Conservation (phyloP, 805 yeast genomes). For the Zygosaccharomyces pseudorouxii region DNA sequence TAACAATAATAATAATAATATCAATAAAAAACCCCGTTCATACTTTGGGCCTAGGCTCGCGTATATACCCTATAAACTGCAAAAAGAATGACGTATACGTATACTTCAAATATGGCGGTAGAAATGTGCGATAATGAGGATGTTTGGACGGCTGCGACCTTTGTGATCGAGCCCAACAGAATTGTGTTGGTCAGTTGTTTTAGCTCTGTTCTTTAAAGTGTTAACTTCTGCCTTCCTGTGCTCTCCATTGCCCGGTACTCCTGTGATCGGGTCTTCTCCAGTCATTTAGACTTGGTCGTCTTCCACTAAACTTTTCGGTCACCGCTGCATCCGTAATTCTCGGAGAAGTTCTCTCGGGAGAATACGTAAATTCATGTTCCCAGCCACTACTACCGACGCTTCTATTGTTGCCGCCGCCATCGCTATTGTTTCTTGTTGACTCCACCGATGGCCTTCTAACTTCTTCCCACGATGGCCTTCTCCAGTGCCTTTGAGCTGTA, state of each 20-base stretch:
- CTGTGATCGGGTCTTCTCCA: neutral
- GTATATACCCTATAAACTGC: no score
- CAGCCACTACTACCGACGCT: neutral
- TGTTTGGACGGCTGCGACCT: no score
- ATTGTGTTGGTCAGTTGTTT: no score
- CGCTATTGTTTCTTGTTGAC: neutral
- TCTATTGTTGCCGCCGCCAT: no score
- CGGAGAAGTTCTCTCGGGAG: neutral
- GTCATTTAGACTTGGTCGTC: neutral
- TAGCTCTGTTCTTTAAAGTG: no score
- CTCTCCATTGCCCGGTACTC: neutral
- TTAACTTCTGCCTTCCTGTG: neutral
- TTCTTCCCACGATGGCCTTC: slow-evolving; percentile 5
- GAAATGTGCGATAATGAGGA: no score
- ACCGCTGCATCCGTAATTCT: neutral
- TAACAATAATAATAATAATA: no score
- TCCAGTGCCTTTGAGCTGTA: slow-evolving; percentile 3
- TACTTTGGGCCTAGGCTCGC: no score
- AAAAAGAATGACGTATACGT: no score
- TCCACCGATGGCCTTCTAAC: slow-evolving; percentile 1
- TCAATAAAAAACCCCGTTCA: no score
- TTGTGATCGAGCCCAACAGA: no score
- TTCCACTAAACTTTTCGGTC: neutral
- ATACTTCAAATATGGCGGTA: no score
- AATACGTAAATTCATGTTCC: neutral